Conservation (phyloP, 2,329 filamentous ascomycete species). For the Penicillium carneum region DNA sequence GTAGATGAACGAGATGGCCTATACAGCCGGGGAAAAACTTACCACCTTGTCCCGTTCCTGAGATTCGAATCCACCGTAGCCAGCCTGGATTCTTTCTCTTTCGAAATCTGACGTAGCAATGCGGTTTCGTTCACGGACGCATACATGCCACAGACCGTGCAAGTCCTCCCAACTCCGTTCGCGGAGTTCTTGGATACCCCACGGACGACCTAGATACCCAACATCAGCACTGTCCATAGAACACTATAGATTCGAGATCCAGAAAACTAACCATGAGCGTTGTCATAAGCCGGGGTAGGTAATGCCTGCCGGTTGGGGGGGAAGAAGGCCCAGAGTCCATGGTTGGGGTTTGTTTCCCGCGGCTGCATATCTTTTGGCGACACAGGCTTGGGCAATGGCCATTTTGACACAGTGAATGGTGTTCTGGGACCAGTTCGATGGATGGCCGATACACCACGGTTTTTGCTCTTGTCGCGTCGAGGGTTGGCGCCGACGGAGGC, state of each 20-base stretch:
- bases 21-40: slow-evolving; percentile 46
- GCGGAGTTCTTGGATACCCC: slow-evolving; percentile 84
- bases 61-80: slow-evolving; percentile 76
- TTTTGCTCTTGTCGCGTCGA: slow-evolving; percentile 76
- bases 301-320: slow-evolving; percentile 72
- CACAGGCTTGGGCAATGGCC: slow-evolving; percentile 75
- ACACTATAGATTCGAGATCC: neutral
- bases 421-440: slow-evolving; percentile 77
- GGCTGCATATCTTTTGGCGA: slow-evolving; percentile 59
- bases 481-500: slow-evolving; percentile 55
- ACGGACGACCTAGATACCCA: slow-evolving; percentile 68
- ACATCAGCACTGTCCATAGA: slow-evolving; percentile 25
- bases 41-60: slow-evolving; percentile 71
- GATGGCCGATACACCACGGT: slow-evolving; percentile 81
- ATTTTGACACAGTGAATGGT: slow-evolving; percentile 75
- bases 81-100: slow-evolving; percentile 69
- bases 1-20: neutral
- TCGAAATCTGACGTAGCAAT: slow-evolving; percentile 79
- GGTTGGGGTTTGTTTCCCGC: slow-evolving; percentile 69
- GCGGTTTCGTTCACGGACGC: slow-evolving; percentile 87
- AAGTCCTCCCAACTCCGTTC: slow-evolving; percentile 93
- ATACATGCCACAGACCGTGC: slow-evolving; percentile 92
- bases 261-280: slow-evolving; percentile 66
- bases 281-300: slow-evolving; percentile 73
- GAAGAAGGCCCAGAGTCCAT: slow-evolving; percentile 95